Percentiles rank a stretch among this genome's conserved stretches.
These are phyloP conservation scores for Paramecium sexaurelia DNA, from an alignment of 73 alveolate genomes.

Conservation along the genomic window DNA sequence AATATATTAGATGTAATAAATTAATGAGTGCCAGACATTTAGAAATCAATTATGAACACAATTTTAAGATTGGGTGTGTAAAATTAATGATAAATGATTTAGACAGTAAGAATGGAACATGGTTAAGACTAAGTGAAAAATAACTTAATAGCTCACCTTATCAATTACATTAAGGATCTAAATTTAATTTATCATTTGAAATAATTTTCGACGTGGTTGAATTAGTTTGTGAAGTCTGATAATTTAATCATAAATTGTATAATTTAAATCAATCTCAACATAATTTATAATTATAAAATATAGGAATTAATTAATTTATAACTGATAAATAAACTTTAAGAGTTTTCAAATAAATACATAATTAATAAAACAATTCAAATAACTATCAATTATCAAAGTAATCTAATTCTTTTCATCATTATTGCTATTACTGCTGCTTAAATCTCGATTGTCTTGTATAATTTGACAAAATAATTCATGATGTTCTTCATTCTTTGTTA, in stretches of 20 bases:
- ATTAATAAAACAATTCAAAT: not conserved
- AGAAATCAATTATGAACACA: constrained; percentile 4
- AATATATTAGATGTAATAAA: constrained; percentile 41
- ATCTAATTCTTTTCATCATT: not conserved
- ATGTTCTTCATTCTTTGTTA: not conserved
- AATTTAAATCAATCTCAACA: not conserved
- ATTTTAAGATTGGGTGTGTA: constrained; percentile 11
- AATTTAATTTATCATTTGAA: constrained; percentile 14
- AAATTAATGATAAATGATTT: constrained; percentile 52
- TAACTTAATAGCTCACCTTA: not conserved
- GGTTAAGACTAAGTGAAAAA: constrained; percentile 58
- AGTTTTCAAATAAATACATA: not conserved
- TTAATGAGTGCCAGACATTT: constrained; percentile 33
- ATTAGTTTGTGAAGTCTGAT: constrained; percentile 27
- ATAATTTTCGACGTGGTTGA: not conserved
- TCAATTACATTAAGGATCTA: not conserved
- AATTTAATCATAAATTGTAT: not conserved
- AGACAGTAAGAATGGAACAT: constrained; percentile 54
- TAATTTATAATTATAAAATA: no score
- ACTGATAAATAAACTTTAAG: no score
- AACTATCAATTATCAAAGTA: not conserved
- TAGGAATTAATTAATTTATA: no score
- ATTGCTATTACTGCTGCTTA: not conserved
- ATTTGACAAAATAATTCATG: constrained; percentile 1
- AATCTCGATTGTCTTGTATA: not conserved